Evolutionary conservation across 2,329 filamentous ascomycete genomes (phyloP), one percentile per base, ranked within the genome.

Genomic region (Penicillium rolfsii): DNA sequence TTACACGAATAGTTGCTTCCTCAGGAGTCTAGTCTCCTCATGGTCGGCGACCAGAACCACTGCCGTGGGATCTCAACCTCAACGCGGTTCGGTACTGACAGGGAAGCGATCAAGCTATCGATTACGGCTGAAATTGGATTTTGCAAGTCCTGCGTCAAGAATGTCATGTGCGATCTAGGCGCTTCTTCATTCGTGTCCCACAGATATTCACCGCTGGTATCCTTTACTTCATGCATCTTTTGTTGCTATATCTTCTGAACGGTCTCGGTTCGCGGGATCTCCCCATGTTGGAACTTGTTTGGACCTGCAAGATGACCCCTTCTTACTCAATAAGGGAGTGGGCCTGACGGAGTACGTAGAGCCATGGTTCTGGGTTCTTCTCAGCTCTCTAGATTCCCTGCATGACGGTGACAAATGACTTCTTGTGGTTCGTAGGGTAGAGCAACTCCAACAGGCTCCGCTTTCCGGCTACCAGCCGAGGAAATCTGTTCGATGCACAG

Each of bases 31-130:
- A n/a, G 22, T 9, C 19, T 46, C 24, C 19, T 26, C 38, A 26
- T 14, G 49, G 35, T 52, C 49, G 19, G 33, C 35, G 55, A 41
- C 45, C 55, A 43, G 35, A 41, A 52, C 36, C 45, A 57, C 24
- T 41, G 11, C 19, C n/a, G 9, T 43, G 55, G 24, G 46, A 24
- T 28, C 33, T 7, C 19, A 22, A 22, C 1, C 30, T 45, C 26
- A 38, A 24, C 30, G 35, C 49, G 19, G 43, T 49, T 49, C 40
- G 19, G 12, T n/a, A 11, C 12, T 36, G 33, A 53, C 22, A 41
- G 43, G 14, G 9, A 36, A 6, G 22, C 33, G 43, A 56, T 38
- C 41, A 56, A 56, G 45, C 45, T 22, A 30, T 33, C 22, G 30
- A 48, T 49, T 41, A 45, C 40, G 43, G 24, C 45, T 57, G 45